A percentile compares a stretch with the other conserved stretches of the same genome.
Evolutionary conservation across 306 rosid genomes (phyloP).

Genomic region (Dalbergia cochinchinensis): DNA sequence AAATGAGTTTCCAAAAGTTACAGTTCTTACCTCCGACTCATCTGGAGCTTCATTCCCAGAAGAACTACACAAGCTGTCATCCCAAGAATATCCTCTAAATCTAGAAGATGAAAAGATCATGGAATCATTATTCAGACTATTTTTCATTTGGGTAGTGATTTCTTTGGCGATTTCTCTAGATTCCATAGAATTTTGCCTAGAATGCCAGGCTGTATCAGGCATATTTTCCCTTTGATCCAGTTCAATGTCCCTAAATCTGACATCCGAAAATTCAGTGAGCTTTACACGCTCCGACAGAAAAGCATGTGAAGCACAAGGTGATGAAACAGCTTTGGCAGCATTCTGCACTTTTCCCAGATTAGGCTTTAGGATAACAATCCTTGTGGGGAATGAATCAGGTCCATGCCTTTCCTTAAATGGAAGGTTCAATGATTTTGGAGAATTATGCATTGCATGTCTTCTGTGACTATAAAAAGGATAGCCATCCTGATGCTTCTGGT

Average conservation of each 20-base stretch:
- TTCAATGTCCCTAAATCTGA: constrained; percentile 57
- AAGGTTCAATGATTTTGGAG: constrained; percentile 58
- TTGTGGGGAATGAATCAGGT: constrained; percentile 63
- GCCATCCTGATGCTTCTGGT: constrained; percentile 58
- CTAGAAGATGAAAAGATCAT: constrained; percentile 58
- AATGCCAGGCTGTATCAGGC: constrained; percentile 51
- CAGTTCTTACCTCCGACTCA: constrained; percentile 59
- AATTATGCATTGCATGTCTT: constrained; percentile 51
- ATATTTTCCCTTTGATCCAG: constrained; percentile 47
- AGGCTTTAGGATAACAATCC: constrained; percentile 92
- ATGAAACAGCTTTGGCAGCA: constrained; percentile 52
- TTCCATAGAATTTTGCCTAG: constrained; percentile 69
- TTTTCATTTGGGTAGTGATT: constrained; percentile 80
- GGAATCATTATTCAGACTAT: constrained; percentile 51
- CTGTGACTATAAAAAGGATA: constrained; percentile 55
- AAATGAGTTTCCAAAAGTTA: constrained; percentile 54
- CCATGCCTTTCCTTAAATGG: constrained; percentile 52
- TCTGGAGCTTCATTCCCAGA: constrained; percentile 74
- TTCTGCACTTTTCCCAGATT: constrained; percentile 76
- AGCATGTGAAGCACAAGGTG: constrained; percentile 70
- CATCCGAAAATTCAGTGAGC: constrained; percentile 53
- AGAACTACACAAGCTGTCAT: constrained; percentile 68
- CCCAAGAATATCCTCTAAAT: constrained; percentile 68
- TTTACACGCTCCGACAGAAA: constrained; percentile 61
- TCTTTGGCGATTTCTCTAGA: constrained; percentile 85